Evolutionary conservation across 2,329 filamentous ascomycete genomes (phyloP).

Genomic region (Fulvia fulva): DNA sequence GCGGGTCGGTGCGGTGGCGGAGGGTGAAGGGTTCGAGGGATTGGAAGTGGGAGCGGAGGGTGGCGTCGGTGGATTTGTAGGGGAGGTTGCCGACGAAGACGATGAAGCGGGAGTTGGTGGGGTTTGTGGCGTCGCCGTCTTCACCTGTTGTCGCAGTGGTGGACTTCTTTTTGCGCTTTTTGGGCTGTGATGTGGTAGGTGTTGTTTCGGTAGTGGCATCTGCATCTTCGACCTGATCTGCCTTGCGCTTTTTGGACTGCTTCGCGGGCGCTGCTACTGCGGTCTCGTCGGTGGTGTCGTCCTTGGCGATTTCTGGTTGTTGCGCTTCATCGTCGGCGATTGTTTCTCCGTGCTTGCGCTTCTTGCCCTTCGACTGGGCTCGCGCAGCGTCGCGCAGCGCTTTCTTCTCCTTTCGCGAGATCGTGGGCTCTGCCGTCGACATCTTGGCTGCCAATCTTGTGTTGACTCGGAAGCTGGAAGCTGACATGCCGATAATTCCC

Average conservation of each 20-base stretch:
- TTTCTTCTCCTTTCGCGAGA: conserved; percentile 35
- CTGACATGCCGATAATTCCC: background rate
- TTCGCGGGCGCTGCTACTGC: conserved; percentile 18
- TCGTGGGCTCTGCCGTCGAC: conserved; percentile 25
- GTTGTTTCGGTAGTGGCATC: background rate
- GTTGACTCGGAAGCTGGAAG: background rate
- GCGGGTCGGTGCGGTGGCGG: conserved; percentile 68
- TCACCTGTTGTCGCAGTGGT: conserved; percentile 1
- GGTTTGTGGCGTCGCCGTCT: conserved; percentile 9
- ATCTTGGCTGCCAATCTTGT: conserved; percentile 7
- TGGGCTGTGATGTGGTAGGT: background rate
- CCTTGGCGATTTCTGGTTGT: conserved; percentile 5
- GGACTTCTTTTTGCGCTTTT: conserved; percentile 22
- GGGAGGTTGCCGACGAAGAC: conserved; percentile 88
- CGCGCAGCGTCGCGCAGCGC: conserved; percentile 35
- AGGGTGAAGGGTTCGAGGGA: conserved; percentile 67
- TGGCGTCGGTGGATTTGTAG: conserved; percentile 68
- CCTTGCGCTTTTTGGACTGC: conserved; percentile 19
- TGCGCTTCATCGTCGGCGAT: conserved; percentile 20
- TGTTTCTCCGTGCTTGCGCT: conserved; percentile 29
- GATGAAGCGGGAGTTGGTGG: conserved; percentile 61
- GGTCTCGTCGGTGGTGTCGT: conserved; percentile 11
- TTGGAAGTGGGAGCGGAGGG: conserved; percentile 71
- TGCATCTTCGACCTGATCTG: conserved; percentile 1
- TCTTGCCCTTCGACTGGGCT: conserved; percentile 31